Evolutionary conservation across 2,329 filamentous ascomycete species (phyloP).

Genomic region (Dothideomycetidae sp.): DNA sequence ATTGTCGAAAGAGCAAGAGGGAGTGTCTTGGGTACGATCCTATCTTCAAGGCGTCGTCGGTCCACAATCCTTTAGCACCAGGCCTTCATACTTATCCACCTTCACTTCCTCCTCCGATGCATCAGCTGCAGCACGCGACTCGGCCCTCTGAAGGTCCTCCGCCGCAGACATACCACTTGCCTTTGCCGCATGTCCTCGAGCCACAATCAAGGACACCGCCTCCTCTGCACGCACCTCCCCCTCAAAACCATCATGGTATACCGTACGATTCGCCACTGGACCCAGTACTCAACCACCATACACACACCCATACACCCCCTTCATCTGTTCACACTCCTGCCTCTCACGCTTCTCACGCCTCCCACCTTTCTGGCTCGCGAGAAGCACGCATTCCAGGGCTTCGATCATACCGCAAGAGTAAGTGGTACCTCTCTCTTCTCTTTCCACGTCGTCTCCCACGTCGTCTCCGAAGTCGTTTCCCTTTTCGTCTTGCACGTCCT

Average conservation of each 20-base stretch:
- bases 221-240: not conserved
- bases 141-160: constrained; percentile 11
- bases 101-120: constrained; percentile 5
- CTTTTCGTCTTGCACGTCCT: no score
- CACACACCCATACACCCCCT: constrained; percentile 20
- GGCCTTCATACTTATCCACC: constrained; percentile 37
- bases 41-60: constrained; percentile 62
- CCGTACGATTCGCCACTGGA: constrained; percentile 11
- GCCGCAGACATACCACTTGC: constrained; percentile 20
- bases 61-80: constrained; percentile 58
- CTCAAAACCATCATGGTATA: not conserved
- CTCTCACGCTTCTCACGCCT: not conserved
- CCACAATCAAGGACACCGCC: constrained; percentile 19
- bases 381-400: constrained; percentile 15
- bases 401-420: constrained; percentile 19
- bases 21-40: constrained; percentile 79
- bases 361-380: not conserved
- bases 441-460: no score
- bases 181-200: constrained; percentile 20
- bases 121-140: not conserved
- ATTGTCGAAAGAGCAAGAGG: constrained; percentile 78
- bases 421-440: no score
- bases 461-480: no score
- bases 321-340: not conserved
- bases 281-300: constrained; percentile 20